Evolutionary conservation across 1,139 yeast genomes (phyloP), one percentile per base, ranked within the genome.

Genomic region (Kazachstania sp.): DNA sequence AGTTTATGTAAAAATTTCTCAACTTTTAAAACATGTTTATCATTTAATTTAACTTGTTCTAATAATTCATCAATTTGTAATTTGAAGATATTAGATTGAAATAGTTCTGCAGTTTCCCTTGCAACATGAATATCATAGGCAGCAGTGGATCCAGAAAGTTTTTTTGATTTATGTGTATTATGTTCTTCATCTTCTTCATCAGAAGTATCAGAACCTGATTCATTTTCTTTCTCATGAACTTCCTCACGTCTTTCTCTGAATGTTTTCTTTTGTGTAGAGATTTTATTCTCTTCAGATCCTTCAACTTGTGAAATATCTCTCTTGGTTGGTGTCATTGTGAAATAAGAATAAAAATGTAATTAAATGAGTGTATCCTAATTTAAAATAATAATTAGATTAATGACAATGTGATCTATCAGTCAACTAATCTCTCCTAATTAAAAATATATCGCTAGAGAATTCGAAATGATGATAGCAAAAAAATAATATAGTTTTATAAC

Each of bases 11-110:
- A 72, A 43, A 83, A 83, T 55, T 82, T 84, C 61, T 88, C 95
- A 46, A 88, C 78, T 47, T 74, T 72, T 45, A 77, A 67, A 39
- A 83, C 76, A 59, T 83, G 81, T 28, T 77, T 68, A 20, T 86
- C 94, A 58, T 85, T 85, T 41, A 88, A 67, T 55, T 78, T 78
- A 41, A 90, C 77, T 64, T 88, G 97, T 54, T 79, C 78, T 60
- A 92, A 71, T 39, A 92, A 72, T 63, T 90, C 97, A 65, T 90
- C 98, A 48, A 90, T 88, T 68, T 92, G 95, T 49, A 92, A 71
- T 66, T 92, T 92, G 78, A 92, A 90, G 49, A 92, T 87, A 66
- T 90, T 90, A 13, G 96, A 87, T 61, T 88, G 87, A 77, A 90
- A 92, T 44, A 90, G 71, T 63, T 88, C 97, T 0, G 95, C 94